Evolutionary conservation across 2,329 filamentous ascomycete genomes (phyloP), one percentile per base, ranked within the genome.

Genomic region (Hypoxylon sp.): DNA sequence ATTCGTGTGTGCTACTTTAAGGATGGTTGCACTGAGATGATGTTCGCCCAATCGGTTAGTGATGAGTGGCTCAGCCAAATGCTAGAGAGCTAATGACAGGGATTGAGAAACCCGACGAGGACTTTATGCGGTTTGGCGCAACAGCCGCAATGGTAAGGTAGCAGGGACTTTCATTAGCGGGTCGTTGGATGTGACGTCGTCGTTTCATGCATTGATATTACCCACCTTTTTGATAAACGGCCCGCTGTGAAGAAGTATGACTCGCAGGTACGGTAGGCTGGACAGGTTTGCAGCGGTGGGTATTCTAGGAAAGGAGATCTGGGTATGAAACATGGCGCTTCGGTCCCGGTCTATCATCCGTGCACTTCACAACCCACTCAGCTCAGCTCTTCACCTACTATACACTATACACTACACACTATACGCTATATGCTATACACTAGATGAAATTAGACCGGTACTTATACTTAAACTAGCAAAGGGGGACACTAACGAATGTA

Each of bases 181-280:
- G 26, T 52, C 51, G 14, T 19, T 47, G 11, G 17, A 48, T 60
- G 42, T 54, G 55, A 60, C 55, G 22, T 19, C 19, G 46, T 35
- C 44, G 22, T 63, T 58, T 57, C 33, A 57, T 51, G 53, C 53
- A 55, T 65, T 33, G n/a, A 19, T 54, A 48, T 46, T 42, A 52
- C 46, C 53, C 60, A 58, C 54, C 48, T 11, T 24, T 48, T 50
- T 37, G 39, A 39, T 39, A 59, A 59, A 59, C 37, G 61, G 26
- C 14, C 39, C 37, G 54, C 39, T 42, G 52, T 54, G 33, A 46
- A 60, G 58, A 52, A 42, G 17, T 26, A 52, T 46, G 44, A 33
- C 29, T 58, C 2, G 51, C 19, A 17, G 37, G 39, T n/a, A n/a
- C n/a, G n/a, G n/a, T 14, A 46, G 31, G 17, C 26, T 9, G 10